Base-by-base conservation (phyloP, 1,284 basidiomycete genomes). In the Papiliotrema terrestris region DNA sequence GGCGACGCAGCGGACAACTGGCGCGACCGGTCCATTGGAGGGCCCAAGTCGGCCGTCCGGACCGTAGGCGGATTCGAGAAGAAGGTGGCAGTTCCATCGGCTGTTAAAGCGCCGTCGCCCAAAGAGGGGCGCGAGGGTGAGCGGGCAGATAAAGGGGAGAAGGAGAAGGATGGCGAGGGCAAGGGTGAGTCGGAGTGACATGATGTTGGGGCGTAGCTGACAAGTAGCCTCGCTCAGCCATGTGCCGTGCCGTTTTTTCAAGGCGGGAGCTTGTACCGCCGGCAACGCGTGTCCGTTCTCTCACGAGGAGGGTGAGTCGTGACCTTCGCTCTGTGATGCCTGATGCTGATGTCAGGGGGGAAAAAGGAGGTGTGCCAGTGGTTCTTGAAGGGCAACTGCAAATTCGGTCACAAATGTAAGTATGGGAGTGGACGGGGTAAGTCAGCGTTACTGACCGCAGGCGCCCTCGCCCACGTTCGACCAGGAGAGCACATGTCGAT, bases 201-300 rank as follows among this genome's bases (percentile, higher is more conserved):
- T 19, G n/a, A 35, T n/a, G 19, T 47, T 35, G 14, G 38, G 29
- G 37, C 1, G 44, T 9, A 19, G 38, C 26, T 51, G 14, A n/a
- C 15, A 52, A 59, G 58, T 61, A 37, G 66, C 66, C 9, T 64
- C 64, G 19, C 83, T 98, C 52, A 91, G 89, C 13, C 94, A 97
- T 80, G 95, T 98, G 25, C 94, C 94, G 2, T 98, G 95, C 82
- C 92, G 96, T 79, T 98, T 98, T 83, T 97, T 88, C 85, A 91
- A 88, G 74, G 88, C 90, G 58, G 89, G 91, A 36, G 87, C 86
- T 25, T 94, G 94, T 78, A 95, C 93, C 13, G 94, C 94, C 23
- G 94, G 94, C 44, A 81, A 88, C n/a, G 88, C 89, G 23, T 98
- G 94, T 76, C 92, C 91, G 26, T 98, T 98, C 82, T 95, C 92